Evolutionary conservation across 805 yeast genomes (phyloP).

Genomic region (Helenozyma rhizophorensis): DNA sequence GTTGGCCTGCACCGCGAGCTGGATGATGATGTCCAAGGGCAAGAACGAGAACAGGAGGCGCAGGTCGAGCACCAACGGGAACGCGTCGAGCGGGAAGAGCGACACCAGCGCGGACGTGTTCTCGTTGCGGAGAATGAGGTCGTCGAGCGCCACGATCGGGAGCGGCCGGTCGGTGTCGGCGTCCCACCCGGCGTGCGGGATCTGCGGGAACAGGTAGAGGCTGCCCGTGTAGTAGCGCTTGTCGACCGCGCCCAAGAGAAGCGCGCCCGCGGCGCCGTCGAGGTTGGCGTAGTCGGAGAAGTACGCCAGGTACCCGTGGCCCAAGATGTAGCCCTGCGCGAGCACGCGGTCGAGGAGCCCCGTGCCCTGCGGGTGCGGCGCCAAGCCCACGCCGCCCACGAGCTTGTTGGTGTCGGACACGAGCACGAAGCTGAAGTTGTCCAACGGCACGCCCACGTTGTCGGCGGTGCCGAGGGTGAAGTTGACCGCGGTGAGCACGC

Average conservation of each 20-base stretch:
- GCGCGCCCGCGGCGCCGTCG: constrained; percentile 21
- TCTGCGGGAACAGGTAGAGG: constrained; percentile 45
- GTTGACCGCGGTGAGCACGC: constrained; percentile 22
- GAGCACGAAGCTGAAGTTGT: constrained; percentile 25
- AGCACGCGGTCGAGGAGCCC: constrained; percentile 27
- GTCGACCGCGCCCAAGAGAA: constrained; percentile 60
- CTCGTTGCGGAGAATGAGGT: constrained; percentile 22
- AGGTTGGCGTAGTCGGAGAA: constrained; percentile 16
- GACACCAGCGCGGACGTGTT: constrained; percentile 32
- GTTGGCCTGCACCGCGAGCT: constrained; percentile 64
- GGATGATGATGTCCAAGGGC: constrained; percentile 54
- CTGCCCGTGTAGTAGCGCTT: constrained; percentile 41
- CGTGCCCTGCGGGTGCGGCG: constrained; percentile 20
- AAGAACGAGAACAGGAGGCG: constrained; percentile 46
- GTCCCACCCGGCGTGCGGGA: constrained; percentile 32
- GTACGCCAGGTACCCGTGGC: constrained; percentile 33
- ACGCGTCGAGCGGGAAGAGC: constrained; percentile 29
- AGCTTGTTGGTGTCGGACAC: constrained; percentile 18
- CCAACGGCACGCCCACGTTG: constrained; percentile 11
- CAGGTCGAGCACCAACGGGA: constrained; percentile 59
- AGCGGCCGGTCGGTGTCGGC: constrained; percentile 6
- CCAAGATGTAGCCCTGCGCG: constrained; percentile 17
- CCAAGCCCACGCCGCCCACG: constrained; percentile 36
- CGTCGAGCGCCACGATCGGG: constrained; percentile 29
- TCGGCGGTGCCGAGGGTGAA: constrained; percentile 15